Evolutionary conservation across 2,329 filamentous ascomycete species (phyloP).

Genomic region (Pseudogymnoascus sp.): DNA sequence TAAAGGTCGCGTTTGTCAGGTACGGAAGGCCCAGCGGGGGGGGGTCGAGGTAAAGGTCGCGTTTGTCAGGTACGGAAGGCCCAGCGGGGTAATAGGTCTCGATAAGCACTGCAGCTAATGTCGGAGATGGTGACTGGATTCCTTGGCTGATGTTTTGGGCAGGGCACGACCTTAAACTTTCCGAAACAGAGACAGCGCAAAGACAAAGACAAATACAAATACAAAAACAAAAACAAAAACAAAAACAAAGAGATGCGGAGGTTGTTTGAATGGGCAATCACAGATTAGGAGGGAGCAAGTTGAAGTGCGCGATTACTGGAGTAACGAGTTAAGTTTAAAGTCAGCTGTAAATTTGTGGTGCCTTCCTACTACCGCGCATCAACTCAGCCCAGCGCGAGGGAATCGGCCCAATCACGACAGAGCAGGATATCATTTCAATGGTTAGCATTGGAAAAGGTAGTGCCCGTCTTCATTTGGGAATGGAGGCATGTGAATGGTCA

Average conservation of each 20-base stretch:
- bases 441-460: not conserved
- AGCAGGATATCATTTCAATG: not conserved
- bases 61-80: constrained; percentile 6
- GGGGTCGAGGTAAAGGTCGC: constrained; percentile 1
- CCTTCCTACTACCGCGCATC: not conserved
- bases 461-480: constrained; percentile 1
- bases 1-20: constrained; percentile 5
- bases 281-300: not conserved
- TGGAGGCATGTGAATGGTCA: constrained; percentile 5
- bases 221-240: too few species aligned
- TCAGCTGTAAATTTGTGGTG: not conserved
- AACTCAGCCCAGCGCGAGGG: not conserved
- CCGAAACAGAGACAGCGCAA: not conserved
- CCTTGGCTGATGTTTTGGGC: constrained; percentile 1
- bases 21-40: constrained; percentile 7
- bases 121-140: not conserved
- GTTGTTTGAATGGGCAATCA: not conserved
- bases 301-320: not conserved
- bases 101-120: constrained; percentile 7
- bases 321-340: not conserved
- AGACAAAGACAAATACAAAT: too few species aligned
- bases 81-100: constrained; percentile 1
- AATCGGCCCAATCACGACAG: not conserved
- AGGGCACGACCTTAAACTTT: constrained; percentile 3
- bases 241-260: not conserved